Evolutionary conservation across 2,329 filamentous ascomycete species (phyloP).

Genomic region (Pyricularia sp.): DNA sequence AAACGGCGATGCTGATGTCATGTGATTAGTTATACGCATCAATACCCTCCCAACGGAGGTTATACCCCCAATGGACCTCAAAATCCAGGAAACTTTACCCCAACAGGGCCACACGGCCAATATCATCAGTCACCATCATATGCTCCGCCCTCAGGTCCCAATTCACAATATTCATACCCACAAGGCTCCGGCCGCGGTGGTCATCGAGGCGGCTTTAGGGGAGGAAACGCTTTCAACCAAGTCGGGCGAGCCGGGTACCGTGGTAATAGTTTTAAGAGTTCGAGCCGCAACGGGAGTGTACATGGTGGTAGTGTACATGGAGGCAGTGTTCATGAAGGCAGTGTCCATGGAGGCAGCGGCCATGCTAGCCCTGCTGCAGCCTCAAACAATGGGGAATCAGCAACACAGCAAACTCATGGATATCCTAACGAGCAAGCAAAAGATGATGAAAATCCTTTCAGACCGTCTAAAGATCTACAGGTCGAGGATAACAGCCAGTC

Average conservation of each 20-base stretch:
- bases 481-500: constrained; percentile 50
- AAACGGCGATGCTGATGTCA: background rate
- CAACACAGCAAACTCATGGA: background rate
- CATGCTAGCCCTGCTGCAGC: constrained; percentile 10
- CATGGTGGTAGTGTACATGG: background rate
- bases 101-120: constrained; percentile 42
- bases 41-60: constrained; percentile 41
- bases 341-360: constrained; percentile 24
- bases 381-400: constrained; percentile 6
- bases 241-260: constrained; percentile 41
- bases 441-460: constrained; percentile 51
- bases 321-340: constrained; percentile 27
- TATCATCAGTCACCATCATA: constrained; percentile 47
- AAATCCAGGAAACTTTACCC: constrained; percentile 33
- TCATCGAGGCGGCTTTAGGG: constrained; percentile 48
- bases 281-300: constrained; percentile 42
- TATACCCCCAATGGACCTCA: constrained; percentile 53
- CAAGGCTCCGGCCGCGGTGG: constrained; percentile 33
- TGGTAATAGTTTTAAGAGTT: constrained; percentile 53
- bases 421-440: constrained; percentile 17
- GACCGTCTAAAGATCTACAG: constrained; percentile 54
- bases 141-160: constrained; percentile 46
- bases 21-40: constrained; percentile 44
- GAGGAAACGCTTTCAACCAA: constrained; percentile 38
- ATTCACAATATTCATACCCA: constrained; percentile 43